A percentile compares a stretch with the other conserved stretches of the same genome.
These are phyloP conservation scores for Heteromeles arbutifolia DNA, from an alignment of 306 rosid genomes.

Conservation along the genomic window DNA sequence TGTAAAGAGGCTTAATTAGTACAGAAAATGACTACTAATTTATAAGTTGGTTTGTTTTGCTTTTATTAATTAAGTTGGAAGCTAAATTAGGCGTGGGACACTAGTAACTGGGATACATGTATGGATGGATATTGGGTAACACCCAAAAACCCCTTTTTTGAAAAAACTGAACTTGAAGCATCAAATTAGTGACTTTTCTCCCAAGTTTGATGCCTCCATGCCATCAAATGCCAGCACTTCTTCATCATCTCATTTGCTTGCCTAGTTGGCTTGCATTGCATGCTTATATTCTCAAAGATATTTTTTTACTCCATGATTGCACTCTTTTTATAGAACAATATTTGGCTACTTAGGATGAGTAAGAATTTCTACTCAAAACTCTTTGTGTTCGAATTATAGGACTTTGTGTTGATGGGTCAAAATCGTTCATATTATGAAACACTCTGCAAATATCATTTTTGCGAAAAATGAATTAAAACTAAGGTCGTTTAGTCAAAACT, in stretches of 20 bases:
- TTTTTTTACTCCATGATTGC: slow-evolving; percentile 14
- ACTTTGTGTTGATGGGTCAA: no score
- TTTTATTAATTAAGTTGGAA: not conserved
- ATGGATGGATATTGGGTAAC: slow-evolving; percentile 6
- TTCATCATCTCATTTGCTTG: slow-evolving; percentile 1
- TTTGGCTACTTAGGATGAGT: no score
- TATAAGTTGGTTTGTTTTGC: not conserved
- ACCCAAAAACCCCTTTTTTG: not conserved
- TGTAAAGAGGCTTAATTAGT: not conserved
- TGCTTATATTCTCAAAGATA: slow-evolving; percentile 9
- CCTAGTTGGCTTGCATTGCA: slow-evolving; percentile 27
- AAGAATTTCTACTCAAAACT: no score
- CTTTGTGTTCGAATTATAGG: no score
- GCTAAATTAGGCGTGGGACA: not conserved
- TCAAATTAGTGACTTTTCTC: not conserved
- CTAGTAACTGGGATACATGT: slow-evolving; percentile 19
- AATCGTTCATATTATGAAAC: no score
- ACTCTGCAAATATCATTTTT: no score
- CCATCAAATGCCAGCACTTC: slow-evolving; percentile 26
- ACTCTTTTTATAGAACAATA: not conserved
- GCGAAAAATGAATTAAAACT: no score
- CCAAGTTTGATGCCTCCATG: not conserved
- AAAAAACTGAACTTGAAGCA: not conserved
- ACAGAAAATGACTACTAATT: not conserved
- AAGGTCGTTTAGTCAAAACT: no score